These are phyloP conservation scores for Teratosphaeria epicoccoides DNA, from an alignment of 2,329 filamentous ascomycete genomes.

Conservation along the genomic window DNA sequence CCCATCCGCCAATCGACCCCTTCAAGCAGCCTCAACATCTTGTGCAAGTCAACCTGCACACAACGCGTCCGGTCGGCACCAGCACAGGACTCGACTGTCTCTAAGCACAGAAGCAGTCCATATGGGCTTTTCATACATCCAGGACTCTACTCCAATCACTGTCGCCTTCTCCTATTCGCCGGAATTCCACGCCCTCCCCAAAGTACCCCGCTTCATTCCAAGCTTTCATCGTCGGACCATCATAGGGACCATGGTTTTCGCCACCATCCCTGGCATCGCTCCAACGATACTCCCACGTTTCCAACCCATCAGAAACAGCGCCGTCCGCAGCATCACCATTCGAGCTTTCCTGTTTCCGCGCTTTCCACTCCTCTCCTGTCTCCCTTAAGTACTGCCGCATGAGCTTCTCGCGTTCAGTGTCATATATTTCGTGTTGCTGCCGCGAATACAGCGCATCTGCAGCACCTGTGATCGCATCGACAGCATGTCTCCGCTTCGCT, in stretches of 20 bases:
- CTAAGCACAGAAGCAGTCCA: too few relatives aligned
- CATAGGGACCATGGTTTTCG: conserved; percentile 75
- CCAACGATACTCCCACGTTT: conserved; percentile 83
- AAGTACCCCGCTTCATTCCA: conserved; percentile 94
- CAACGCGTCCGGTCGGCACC: too few relatives aligned
- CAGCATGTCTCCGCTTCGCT: conserved; percentile 56
- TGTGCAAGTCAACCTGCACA: too few relatives aligned
- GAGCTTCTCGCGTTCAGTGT: conserved; percentile 72
- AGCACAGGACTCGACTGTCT: too few relatives aligned
- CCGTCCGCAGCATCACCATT: conserved; percentile 15
- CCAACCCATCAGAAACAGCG: neutral
- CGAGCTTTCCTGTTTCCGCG: conserved; percentile 9
- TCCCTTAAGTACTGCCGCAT: conserved; percentile 74
- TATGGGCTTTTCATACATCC: conserved; percentile 30
- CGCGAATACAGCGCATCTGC: conserved; percentile 77
- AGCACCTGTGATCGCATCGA: conserved; percentile 76
- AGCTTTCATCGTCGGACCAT: conserved; percentile 71
- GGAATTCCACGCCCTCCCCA: conserved; percentile 64
- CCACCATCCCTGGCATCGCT: conserved; percentile 73
- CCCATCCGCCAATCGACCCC: too few relatives aligned
- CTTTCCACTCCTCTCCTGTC: conserved; percentile 74
- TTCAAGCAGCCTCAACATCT: too few relatives aligned
- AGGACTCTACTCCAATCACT: conserved; percentile 33
- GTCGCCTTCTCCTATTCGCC: conserved; percentile 27
- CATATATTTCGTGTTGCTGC: conserved; percentile 83